Evolutionary conservation across 805 yeast species (phyloP).

Genomic region (Candida vaughaniae): DNA sequence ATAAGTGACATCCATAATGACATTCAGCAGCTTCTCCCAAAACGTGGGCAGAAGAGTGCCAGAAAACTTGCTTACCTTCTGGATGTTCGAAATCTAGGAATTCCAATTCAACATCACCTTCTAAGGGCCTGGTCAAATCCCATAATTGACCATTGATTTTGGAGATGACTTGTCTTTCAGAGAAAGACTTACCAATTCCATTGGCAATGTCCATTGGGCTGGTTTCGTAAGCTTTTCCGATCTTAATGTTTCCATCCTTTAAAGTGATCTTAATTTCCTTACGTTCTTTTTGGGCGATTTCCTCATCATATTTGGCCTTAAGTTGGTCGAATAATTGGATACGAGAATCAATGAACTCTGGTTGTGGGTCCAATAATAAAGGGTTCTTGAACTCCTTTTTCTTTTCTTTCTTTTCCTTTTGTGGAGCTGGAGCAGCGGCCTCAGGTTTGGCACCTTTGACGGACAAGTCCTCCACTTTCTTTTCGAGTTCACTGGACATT

Average conservation of each 20-base stretch:
- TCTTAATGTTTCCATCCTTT: conserved; percentile 80
- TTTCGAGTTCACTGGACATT: conserved; percentile 31
- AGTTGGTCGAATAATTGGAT: conserved; percentile 75
- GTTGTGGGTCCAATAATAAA: conserved; percentile 66
- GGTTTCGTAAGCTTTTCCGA: conserved; percentile 85
- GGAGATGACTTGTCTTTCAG: conserved; percentile 87
- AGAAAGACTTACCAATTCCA: conserved; percentile 80
- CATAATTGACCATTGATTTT: conserved; percentile 88
- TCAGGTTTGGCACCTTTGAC: conserved; percentile 23
- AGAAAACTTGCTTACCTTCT: conserved; percentile 95
- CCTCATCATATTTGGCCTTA: conserved; percentile 73
- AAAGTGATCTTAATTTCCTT: conserved; percentile 71
- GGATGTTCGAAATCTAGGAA: conserved; percentile 87
- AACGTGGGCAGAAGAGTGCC: conserved; percentile 99
- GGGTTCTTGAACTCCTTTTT: conserved; percentile 37
- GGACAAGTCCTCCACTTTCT: conserved; percentile 47
- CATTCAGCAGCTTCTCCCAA: conserved; percentile 98
- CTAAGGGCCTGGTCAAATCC: conserved; percentile 95
- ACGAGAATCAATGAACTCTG: conserved; percentile 81
- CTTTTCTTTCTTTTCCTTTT: conserved; percentile 26
- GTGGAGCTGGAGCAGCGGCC: conserved; percentile 1
- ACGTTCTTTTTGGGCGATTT: conserved; percentile 58
- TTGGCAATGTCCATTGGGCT: conserved; percentile 84
- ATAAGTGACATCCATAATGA: conserved; percentile 88
- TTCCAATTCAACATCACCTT: conserved; percentile 65